Conservation (phyloP, 2,329 filamentous ascomycete genomes). For the Zymoseptoria ardabiliae region DNA sequence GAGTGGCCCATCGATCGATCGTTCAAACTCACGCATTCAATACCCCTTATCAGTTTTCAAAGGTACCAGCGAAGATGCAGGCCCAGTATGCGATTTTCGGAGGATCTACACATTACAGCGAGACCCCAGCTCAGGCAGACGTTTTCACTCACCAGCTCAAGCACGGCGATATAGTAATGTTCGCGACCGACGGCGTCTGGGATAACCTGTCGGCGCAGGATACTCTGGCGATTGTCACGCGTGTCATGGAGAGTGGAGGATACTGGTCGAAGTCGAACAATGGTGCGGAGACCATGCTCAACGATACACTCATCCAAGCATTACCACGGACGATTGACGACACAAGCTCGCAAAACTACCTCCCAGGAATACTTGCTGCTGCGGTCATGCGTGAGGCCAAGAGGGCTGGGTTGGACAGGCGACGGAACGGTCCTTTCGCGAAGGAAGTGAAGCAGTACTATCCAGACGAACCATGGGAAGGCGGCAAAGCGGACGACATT, state of each 20-base stretch:
- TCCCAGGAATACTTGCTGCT: conserved; percentile 72
- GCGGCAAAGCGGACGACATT: conserved; percentile 94
- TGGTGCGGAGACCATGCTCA: conserved; percentile 27
- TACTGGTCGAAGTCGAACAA: conserved; percentile 28
- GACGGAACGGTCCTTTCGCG: conserved; percentile 84
- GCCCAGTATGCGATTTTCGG: conserved; percentile 78
- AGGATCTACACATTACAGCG: conserved; percentile 59
- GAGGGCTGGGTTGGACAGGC: conserved; percentile 70
- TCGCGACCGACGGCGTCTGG: conserved; percentile 92
- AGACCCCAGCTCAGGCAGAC: conserved; percentile 77
- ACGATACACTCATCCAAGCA: conserved; percentile 18
- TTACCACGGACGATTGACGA: conserved; percentile 18
- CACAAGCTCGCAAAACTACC: conserved; percentile 41
- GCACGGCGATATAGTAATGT: conserved; percentile 87
- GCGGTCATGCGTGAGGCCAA: conserved; percentile 79
- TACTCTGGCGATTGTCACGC: conserved; percentile 67
- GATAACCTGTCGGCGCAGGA: conserved; percentile 93
- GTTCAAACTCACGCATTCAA: conserved; percentile 97
- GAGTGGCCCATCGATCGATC: conserved; percentile 72
- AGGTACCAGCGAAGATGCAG: conserved; percentile 73
- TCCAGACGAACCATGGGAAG: conserved; percentile 77
- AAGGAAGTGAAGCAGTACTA: conserved; percentile 87
- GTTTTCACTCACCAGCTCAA: conserved; percentile 68
- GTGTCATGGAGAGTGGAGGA: conserved; percentile 53
- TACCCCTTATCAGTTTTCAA: conserved; percentile 87